phyloP scores from a whole-genome alignment of 2,329 filamentous ascomycete genomes.

The Acrocalymma vagum region DNA sequence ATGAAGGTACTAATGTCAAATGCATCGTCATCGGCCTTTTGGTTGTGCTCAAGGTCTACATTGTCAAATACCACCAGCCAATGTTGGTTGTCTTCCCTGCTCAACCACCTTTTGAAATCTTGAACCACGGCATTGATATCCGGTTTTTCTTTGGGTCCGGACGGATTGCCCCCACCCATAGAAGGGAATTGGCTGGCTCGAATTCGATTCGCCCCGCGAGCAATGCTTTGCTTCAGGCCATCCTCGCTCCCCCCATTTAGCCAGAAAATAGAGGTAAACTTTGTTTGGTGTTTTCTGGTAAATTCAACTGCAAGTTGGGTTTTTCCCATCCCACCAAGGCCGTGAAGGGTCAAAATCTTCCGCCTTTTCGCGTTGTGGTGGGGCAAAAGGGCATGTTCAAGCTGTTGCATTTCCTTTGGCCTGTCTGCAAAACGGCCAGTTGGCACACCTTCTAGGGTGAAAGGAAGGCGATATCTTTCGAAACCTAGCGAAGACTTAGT shows the following conservation, averaged over 20 bases:
- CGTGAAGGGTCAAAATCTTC: slow-evolving; percentile 15
- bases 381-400: slow-evolving; percentile 19
- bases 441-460: too few relatives aligned
- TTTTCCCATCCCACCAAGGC: slow-evolving; percentile 26
- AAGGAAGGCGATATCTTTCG: too few relatives aligned
- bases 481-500: too few relatives aligned
- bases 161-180: too few relatives aligned
- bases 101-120: slow-evolving; percentile 23
- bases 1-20: slow-evolving; percentile 24
- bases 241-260: slow-evolving; percentile 11
- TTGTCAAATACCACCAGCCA: slow-evolving; percentile 33
- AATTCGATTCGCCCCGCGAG: slow-evolving; percentile 14
- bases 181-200: slow-evolving; percentile 13
- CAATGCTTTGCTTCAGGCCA: slow-evolving; percentile 20
- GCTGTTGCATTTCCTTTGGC: slow-evolving; percentile 11
- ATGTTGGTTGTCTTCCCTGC: slow-evolving; percentile 15
- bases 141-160: background rate
- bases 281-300: background rate
- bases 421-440: slow-evolving; percentile 26
- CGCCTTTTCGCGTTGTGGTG: too few relatives aligned
- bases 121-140: slow-evolving; percentile 14
- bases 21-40: slow-evolving; percentile 15
- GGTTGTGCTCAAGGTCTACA: slow-evolving; percentile 21
- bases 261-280: slow-evolving; percentile 8
- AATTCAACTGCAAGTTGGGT: slow-evolving; percentile 5